These are phyloP conservation scores for Boehmeria nivea DNA, from an alignment of 306 rosid species.

Conservation along the genomic window DNA sequence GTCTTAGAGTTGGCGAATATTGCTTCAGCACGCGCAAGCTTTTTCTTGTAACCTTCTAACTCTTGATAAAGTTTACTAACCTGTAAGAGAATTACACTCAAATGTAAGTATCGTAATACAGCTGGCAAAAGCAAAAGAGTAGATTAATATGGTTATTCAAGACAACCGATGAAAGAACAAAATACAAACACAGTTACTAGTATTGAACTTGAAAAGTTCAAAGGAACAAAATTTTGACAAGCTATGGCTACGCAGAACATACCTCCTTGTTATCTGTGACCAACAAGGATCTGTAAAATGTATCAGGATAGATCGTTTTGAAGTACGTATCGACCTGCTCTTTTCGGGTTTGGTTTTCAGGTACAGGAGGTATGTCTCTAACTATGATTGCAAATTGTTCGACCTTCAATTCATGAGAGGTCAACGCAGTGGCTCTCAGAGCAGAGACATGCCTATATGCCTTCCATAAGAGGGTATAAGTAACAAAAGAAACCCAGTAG, in stretches of 20 bases:
- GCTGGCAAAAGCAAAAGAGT: too few relatives aligned
- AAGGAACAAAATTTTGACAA: neutral
- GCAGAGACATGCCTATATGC: conserved; percentile 60
- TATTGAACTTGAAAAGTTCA: neutral
- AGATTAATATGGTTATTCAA: neutral
- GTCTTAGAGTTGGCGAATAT: conserved; percentile 47
- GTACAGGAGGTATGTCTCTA: conserved; percentile 75
- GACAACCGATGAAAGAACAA: neutral
- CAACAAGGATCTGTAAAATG: conserved; percentile 79
- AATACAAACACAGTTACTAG: neutral
- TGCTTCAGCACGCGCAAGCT: conserved; percentile 68
- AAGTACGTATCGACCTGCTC: conserved; percentile 76
- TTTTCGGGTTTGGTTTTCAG: conserved; percentile 58
- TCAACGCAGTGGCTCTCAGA: conserved; percentile 60
- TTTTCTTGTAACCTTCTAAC: conserved; percentile 68
- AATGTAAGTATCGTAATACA: too few relatives aligned
- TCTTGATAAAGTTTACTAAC: conserved; percentile 62
- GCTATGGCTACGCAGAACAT: neutral
- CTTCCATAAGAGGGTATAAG: conserved; percentile 70
- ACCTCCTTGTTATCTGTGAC: conserved; percentile 78
- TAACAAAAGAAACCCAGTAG: conserved; percentile 76
- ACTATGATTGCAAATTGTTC: conserved; percentile 79
- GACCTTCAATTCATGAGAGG: conserved; percentile 54
- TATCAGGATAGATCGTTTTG: conserved; percentile 50
- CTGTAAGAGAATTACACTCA: conserved; percentile 25